Evolutionary conservation across 2,329 filamentous ascomycete genomes (phyloP), one percentile per base, ranked within the genome.

Genomic region (Clarireedia homoeocarpa): DNA sequence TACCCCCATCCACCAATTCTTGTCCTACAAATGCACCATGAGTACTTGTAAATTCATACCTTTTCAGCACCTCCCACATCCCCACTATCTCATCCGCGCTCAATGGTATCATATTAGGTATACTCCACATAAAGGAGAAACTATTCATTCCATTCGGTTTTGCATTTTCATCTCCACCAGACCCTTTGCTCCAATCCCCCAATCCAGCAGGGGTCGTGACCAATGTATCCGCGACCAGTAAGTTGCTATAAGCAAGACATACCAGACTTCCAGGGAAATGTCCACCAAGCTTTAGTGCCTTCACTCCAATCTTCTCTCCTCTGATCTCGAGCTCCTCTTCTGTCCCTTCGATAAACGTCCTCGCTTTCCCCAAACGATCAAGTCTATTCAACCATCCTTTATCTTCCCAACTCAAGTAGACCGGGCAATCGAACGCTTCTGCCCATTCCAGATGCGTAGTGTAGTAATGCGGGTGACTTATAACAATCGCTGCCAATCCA

Each of bases 391-490:
- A 68, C 89, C 89, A 94, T 61, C 73, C 65, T 54, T 71, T 70
- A 69, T 95, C 89, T 57, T 87, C 84, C 5, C 70, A 70, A 0
- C 84, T 76, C 1, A 89, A 66, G 64, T 88, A 91, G 0, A 94
- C 82, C 0, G 83, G 83, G 63, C 88, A 91, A 4, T 71, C 62
- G 62, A 94, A 92, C 0, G 77, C 76, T 46, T 74, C 67, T 0
- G 86, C 84, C 89, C 89, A 95, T 62, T 86, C 81, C 0, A 88
- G 70, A 68, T 90, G 85, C 3, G 88, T 87, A 14, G 83, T 84
- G 71, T 89, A 94, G 71, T 88, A 95, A 68, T 95, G 89, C 52
- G 89, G 89, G 71, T 95, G 88, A 10, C 80, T 84, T 60, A 91
- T 89, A 62, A 83, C 83, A 47, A 94, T 91, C 0, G 85, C 88